Percentiles rank a stretch among this genome's conserved stretches.
Conservation (phyloP, 2,329 filamentous ascomycete species). For the Diaporthe ampelina region DNA sequence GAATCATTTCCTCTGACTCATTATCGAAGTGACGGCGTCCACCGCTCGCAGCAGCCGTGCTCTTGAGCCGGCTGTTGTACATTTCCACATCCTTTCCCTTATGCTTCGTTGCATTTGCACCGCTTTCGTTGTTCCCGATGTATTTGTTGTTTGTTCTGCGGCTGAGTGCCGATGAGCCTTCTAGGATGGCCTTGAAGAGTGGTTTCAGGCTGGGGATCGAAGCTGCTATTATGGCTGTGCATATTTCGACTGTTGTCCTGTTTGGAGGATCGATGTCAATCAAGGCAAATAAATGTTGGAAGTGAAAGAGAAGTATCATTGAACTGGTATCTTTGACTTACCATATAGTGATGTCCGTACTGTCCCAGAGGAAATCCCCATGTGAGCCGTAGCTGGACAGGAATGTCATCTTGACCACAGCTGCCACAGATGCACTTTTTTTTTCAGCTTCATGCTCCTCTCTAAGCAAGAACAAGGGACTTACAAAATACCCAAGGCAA, state of each 20-base stretch:
- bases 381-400: constrained; percentile 46
- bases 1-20: constrained; percentile 21
- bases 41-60: background rate
- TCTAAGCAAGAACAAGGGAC: background rate
- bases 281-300: background rate
- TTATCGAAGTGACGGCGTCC: background rate
- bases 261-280: background rate
- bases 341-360: constrained; percentile 50
- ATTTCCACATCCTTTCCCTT: background rate
- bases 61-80: constrained; percentile 13
- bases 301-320: background rate
- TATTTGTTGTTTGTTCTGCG: constrained; percentile 2
- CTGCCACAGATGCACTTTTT: constrained; percentile 3
- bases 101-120: background rate
- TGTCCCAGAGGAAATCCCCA: constrained; percentile 50
- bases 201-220: constrained; percentile 48
- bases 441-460: background rate
- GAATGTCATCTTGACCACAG: constrained; percentile 45
- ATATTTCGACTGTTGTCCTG: constrained; percentile 45
- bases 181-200: constrained; percentile 44
- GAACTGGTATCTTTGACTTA: background rate
- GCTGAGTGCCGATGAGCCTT: constrained; percentile 11
- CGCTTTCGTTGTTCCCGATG: background rate
- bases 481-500: constrained; percentile 45
- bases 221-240: constrained; percentile 49